phyloP scores from a whole-genome alignment of 2,329 filamentous ascomycete genomes.

The Fusarium pseudonygamai region DNA sequence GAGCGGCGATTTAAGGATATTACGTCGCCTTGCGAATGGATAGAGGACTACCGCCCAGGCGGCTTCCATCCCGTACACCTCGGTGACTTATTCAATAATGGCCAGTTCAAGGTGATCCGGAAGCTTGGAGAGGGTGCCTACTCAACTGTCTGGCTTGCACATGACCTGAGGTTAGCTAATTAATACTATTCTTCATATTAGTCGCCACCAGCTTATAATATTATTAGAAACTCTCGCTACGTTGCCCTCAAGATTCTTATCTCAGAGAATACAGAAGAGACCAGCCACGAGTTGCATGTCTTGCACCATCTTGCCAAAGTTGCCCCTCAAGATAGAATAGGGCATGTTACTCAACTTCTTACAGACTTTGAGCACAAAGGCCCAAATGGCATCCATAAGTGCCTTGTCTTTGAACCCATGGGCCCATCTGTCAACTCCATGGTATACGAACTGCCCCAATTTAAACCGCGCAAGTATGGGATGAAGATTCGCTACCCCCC shows the following conservation, averaged over 20 bases:
- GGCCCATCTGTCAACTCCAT: constrained; percentile 41
- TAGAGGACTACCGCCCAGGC: constrained; percentile 49
- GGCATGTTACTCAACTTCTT: constrained; percentile 45
- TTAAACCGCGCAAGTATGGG: background rate
- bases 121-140: constrained; percentile 57
- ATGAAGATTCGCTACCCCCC: constrained; percentile 19
- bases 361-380: constrained; percentile 45
- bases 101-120: constrained; percentile 54
- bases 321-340: background rate
- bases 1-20: constrained; percentile 41
- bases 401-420: constrained; percentile 46
- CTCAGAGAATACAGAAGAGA: background rate
- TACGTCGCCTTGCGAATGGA: constrained; percentile 43
- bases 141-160: constrained; percentile 59
- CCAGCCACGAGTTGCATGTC: constrained; percentile 31
- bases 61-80: constrained; percentile 56
- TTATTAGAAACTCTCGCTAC: constrained; percentile 12
- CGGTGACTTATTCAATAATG: constrained; percentile 52
- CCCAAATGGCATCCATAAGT: constrained; percentile 47
- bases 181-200: rapidly evolving
- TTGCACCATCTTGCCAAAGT: background rate
- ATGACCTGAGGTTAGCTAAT: constrained; percentile 41
- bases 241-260: constrained; percentile 4
- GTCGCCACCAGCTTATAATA: background rate
- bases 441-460: constrained; percentile 11